Conservation (phyloP, 2,329 filamentous ascomycete species). For the Phialophora verrucosa region DNA sequence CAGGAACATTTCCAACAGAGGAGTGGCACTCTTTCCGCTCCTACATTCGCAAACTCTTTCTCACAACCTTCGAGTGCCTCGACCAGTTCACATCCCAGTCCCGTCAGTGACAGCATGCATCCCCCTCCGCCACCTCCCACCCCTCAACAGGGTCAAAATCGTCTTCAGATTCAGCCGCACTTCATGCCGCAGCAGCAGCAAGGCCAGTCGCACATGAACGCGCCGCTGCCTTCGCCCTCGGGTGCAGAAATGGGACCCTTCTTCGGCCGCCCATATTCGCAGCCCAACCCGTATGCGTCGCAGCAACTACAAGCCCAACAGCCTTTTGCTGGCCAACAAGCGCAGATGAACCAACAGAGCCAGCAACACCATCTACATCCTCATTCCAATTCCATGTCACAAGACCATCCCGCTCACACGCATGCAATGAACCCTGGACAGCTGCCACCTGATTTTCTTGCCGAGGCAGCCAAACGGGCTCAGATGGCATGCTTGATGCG, state of each 20-base stretch:
- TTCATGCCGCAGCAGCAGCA: conserved; percentile 35
- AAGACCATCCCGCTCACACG: conserved; percentile 33
- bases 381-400: conserved; percentile 39
- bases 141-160: conserved; percentile 30
- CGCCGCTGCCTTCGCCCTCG: conserved; percentile 40
- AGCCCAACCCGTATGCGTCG: conserved; percentile 31
- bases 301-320: conserved; percentile 32
- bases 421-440: conserved; percentile 46
- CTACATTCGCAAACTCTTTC: conserved; percentile 27
- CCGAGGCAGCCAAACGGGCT: conserved; percentile 90
- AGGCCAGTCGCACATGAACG: conserved; percentile 31
- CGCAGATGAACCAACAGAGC: conserved; percentile 27
- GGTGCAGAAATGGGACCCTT: conserved; percentile 36
- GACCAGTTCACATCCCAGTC: conserved; percentile 40
- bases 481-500: conserved; percentile 88
- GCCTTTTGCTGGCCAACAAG: conserved; percentile 28
- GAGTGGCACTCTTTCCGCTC: conserved; percentile 23
- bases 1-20: conserved; percentile 31
- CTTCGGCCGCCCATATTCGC: conserved; percentile 33
- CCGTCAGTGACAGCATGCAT: conserved; percentile 34
- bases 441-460: conserved; percentile 82
- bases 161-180: conserved; percentile 34
- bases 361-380: conserved; percentile 37
- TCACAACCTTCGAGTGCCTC: conserved; percentile 38
- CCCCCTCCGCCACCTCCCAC: conserved; percentile 32